These are phyloP conservation scores for Monosporascus cannonballus DNA, from an alignment of 2,329 filamentous ascomycete species.

Conservation along the genomic window DNA sequence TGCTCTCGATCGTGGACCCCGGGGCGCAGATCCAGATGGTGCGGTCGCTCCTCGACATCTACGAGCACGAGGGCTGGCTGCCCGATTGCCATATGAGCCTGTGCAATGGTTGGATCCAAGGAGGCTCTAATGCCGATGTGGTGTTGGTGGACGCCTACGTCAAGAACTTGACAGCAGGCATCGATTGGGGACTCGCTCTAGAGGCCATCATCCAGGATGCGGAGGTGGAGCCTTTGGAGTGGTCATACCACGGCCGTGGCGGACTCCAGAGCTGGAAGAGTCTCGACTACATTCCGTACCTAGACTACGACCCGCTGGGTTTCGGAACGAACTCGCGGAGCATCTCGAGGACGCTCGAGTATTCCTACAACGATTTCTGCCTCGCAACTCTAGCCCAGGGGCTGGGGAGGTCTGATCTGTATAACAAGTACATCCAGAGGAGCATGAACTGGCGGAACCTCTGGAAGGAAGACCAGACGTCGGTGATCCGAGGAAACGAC, in stretches of 20 bases:
- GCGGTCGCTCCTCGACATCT: slow-evolving; percentile 58
- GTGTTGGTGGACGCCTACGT: slow-evolving; percentile 57
- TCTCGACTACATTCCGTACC: slow-evolving; percentile 57
- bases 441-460: slow-evolving; percentile 56
- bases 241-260: slow-evolving; percentile 60
- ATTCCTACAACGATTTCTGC: slow-evolving; percentile 59
- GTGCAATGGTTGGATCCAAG: slow-evolving; percentile 61
- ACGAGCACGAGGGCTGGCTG: slow-evolving; percentile 57
- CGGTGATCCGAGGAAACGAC: slow-evolving; percentile 28
- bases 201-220: slow-evolving; percentile 61
- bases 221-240: slow-evolving; percentile 54
- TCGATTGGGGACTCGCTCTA: slow-evolving; percentile 57
- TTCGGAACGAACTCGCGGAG: slow-evolving; percentile 57
- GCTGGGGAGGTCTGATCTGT: slow-evolving; percentile 33
- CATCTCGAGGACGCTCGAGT: slow-evolving; percentile 63
- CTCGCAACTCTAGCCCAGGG: slow-evolving; percentile 38
- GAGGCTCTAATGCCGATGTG: slow-evolving; percentile 61
- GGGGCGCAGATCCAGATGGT: slow-evolving; percentile 54
- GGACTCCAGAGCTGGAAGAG: slow-evolving; percentile 59
- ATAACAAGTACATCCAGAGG: slow-evolving; percentile 45
- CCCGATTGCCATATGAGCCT: slow-evolving; percentile 65
- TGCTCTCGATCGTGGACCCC: slow-evolving; percentile 59
- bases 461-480: slow-evolving; percentile 50
- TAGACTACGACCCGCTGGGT: slow-evolving; percentile 54
- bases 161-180: slow-evolving; percentile 49